Percentiles rank a stretch among this genome's conserved stretches.
These are phyloP conservation scores for Venturia oleaginea DNA, from an alignment of 2,329 filamentous ascomycete species.

Conservation along the genomic window DNA sequence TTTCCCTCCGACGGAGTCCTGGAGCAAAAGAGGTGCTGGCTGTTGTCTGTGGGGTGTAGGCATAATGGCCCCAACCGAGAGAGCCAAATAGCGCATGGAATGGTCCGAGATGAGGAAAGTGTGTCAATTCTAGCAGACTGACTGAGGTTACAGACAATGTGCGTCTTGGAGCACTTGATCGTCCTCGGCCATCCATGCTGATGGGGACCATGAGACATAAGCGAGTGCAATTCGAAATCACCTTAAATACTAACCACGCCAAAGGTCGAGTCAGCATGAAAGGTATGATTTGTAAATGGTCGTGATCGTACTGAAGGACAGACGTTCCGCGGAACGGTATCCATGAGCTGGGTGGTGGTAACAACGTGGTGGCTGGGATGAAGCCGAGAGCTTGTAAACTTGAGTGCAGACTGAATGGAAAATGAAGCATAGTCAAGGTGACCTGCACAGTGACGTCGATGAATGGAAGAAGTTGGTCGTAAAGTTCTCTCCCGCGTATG, in stretches of 20 bases:
- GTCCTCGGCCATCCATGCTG: not conserved
- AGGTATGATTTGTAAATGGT: conserved; percentile 4
- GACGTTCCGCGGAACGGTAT: conserved; percentile 10
- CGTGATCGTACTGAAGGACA: not conserved
- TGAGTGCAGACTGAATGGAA: conserved; percentile 9
- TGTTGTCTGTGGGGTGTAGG: not conserved
- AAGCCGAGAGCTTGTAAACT: conserved; percentile 9
- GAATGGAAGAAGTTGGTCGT: conserved; percentile 2
- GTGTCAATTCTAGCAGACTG: conserved; percentile 1
- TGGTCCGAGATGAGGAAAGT: not conserved
- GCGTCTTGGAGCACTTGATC: not conserved
- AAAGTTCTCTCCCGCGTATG: not conserved
- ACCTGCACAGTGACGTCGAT: conserved; percentile 2
- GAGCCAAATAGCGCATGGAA: conserved; percentile 4
- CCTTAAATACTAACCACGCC: conserved; percentile 3
- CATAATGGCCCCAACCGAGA: conserved; percentile 6
- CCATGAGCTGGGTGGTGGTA: conserved; percentile 7
- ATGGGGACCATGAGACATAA: conserved; percentile 4
- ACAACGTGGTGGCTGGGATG: not conserved
- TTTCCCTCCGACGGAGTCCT: conserved; percentile 9
- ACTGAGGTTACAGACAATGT: conserved; percentile 2
- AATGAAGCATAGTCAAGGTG: not conserved
- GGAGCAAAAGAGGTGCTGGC: not conserved
- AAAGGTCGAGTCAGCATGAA: conserved; percentile 8
- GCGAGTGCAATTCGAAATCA: conserved; percentile 2